Base-by-base conservation (phyloP, 202 grass and related monocot species). In the Bolboschoenoplectus hybrid region DNA sequence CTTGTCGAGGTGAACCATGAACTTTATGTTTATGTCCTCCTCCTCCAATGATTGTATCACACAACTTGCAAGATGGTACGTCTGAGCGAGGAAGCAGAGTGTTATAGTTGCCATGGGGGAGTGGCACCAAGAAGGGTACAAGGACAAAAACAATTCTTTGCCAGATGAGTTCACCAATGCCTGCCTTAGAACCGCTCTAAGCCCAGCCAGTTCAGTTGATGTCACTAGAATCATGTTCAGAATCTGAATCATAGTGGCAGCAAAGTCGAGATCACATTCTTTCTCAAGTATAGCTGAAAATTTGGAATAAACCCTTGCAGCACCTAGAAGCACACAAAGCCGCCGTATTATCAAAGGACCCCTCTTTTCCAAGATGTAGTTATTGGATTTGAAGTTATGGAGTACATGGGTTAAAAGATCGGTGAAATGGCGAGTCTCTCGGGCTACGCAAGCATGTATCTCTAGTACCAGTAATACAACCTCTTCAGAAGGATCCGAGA, bases 161-260 rank as follows among this genome's bases (percentile, higher is more conserved):
- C 97, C 97, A 44, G 88, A 91, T 55, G 93, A 86, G 87, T 99
- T 91, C 14, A 97, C 88, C 80, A 94, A 88, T 55, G 97, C 89
- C 84, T 89, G 91, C 84, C 96, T 99, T 84, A 99, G 82, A 26
- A 97, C 85, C 83, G 65, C 85, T 60, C 94, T 91, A 56, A 99
- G 85, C 80, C 73, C 93, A 51, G 89, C 89, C 85, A 99, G 87
- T 89, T 99, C 97, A 26, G 88, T 71, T 77, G 97, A 97, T 19
- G 97, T 99, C 86, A 97, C 92, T 84, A 99, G 89, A 88, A 99
- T 99, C 87, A 99, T 94, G 91, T 97, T 99, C 86, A 99, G 85
- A 71, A 94, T 91, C 91, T 99, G 94, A 93, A 99, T 94, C 97
- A 97, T 97, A 81, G 85, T 86, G 32, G 86, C 92, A 82, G 94